These are phyloP conservation scores for Gyromitra esculenta DNA, from an alignment of 2,329 filamentous ascomycete species.

Conservation along the genomic window DNA sequence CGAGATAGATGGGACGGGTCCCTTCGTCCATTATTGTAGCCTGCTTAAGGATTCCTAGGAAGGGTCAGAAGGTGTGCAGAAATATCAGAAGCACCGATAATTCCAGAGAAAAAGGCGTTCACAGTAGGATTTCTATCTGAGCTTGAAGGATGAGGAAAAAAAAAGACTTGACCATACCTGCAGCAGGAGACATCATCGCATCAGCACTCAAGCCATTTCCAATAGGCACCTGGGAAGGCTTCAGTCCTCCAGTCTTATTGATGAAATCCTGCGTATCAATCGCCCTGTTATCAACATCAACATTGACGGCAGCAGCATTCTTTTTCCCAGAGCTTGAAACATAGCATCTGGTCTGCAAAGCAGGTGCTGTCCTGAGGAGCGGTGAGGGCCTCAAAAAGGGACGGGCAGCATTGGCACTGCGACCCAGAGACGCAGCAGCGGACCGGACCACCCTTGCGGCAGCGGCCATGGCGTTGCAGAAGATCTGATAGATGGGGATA, in stretches of 20 bases:
- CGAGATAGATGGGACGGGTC: constrained; percentile 92
- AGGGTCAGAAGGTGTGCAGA: neutral
- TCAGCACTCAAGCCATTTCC: constrained; percentile 42
- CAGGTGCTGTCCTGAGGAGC: constrained; percentile 4
- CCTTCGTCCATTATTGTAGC: constrained; percentile 93
- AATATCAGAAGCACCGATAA: neutral
- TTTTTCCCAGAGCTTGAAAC: constrained; percentile 45
- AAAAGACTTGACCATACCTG: constrained; percentile 44
- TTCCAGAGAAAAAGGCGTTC: neutral
- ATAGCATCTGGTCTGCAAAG: constrained; percentile 45
- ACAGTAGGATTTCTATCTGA: neutral
- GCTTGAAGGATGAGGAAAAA: neutral
- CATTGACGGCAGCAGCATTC: constrained; percentile 41
- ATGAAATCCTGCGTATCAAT: constrained; percentile 51
- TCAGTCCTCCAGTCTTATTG: constrained; percentile 47
- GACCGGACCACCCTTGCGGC: constrained; percentile 50
- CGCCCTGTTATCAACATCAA: constrained; percentile 48
- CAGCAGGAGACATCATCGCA: constrained; percentile 53
- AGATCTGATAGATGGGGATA: neutral
- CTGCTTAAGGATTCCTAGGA: constrained; percentile 80
- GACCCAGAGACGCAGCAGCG: constrained; percentile 37
- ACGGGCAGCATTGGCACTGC: constrained; percentile 21
- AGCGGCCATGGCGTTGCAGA: constrained; percentile 41
- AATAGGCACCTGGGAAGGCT: constrained; percentile 43
- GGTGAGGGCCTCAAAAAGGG: constrained; percentile 12